phyloP scores from a whole-genome alignment of 2,329 filamentous ascomycete genomes.

The Verticillium zaregamsianum region DNA sequence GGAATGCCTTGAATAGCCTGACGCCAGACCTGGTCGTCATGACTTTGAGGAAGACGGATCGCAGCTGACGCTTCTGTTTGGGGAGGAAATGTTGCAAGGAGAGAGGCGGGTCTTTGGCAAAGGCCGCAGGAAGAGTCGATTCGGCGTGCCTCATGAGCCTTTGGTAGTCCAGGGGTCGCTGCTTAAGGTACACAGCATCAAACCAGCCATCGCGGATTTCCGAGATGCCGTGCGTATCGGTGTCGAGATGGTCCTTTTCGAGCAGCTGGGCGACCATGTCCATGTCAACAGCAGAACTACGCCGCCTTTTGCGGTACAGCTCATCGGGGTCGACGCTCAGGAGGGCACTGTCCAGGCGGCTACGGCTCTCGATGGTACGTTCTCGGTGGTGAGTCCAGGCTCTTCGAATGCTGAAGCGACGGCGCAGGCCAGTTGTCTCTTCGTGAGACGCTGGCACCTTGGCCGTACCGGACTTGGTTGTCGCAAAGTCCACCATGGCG shows the following conservation, averaged over 20 bases:
- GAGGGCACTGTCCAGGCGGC: background rate
- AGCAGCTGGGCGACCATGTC: conserved; percentile 28
- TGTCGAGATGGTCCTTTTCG: conserved; percentile 27
- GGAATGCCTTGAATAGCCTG: conserved; percentile 46
- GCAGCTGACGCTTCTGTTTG: conserved; percentile 40
- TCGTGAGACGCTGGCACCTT: background rate
- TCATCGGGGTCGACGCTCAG: background rate
- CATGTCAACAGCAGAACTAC: conserved; percentile 12
- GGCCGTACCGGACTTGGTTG: background rate
- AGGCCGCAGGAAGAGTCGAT: conserved; percentile 40
- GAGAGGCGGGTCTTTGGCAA: conserved; percentile 42
- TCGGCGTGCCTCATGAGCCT: conserved; percentile 36
- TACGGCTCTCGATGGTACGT: background rate
- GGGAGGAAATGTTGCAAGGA: conserved; percentile 42
- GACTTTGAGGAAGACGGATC: conserved; percentile 33
- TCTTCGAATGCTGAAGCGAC: background rate
- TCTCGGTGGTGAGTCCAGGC: background rate
- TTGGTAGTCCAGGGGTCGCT: conserved; percentile 29
- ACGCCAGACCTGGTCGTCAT: conserved; percentile 47
- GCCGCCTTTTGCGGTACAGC: background rate
- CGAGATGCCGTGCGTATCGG: conserved; percentile 36
- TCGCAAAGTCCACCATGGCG: background rate
- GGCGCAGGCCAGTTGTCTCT: background rate
- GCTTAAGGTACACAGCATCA: conserved; percentile 42
- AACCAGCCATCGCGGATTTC: conserved; percentile 44